Percentiles rank a stretch among this genome's conserved stretches.
Evolutionary conservation across 345 rosid species (phyloP).

Genomic region (Ceriops tagal): DNA sequence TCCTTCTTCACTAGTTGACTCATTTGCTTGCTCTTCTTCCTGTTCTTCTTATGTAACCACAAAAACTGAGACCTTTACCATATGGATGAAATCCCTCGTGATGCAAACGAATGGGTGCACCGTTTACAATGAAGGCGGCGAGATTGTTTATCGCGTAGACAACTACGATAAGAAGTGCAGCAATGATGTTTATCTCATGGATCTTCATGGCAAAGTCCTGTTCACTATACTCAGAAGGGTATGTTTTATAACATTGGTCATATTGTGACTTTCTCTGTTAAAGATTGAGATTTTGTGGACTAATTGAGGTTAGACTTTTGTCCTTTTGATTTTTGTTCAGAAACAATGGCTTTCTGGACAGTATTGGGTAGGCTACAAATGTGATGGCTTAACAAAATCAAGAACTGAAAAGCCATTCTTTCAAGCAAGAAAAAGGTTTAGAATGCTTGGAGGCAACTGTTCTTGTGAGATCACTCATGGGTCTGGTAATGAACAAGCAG

Average conservation of each 20-base stretch:
- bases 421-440: background rate
- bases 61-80: conserved; percentile 47
- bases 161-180: conserved; percentile 45
- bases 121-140: conserved; percentile 48
- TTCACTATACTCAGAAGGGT: conserved; percentile 40
- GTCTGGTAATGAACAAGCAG: conserved; percentile 3
- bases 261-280: too few species aligned
- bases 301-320: too few species aligned
- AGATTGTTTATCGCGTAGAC: conserved; percentile 45
- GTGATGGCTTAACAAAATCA: conserved; percentile 14
- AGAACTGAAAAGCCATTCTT: conserved; percentile 16
- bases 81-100: conserved; percentile 73
- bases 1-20: conserved; percentile 30
- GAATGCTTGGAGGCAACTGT: background rate
- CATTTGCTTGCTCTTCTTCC: conserved; percentile 12
- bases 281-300: too few species aligned
- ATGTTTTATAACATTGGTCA: conserved; percentile 6
- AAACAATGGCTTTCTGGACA: conserved; percentile 10
- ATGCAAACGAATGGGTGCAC: conserved; percentile 63
- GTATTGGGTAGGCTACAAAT: conserved; percentile 24
- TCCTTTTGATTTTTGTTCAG: conserved; percentile 7
- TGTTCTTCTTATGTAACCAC: conserved; percentile 25
- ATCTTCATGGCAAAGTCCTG: conserved; percentile 51
- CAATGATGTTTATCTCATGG: conserved; percentile 50
- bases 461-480: conserved; percentile 9